Conservation (phyloP, 192 early-diverging fungal genomes). For the Backusella sp. region DNA sequence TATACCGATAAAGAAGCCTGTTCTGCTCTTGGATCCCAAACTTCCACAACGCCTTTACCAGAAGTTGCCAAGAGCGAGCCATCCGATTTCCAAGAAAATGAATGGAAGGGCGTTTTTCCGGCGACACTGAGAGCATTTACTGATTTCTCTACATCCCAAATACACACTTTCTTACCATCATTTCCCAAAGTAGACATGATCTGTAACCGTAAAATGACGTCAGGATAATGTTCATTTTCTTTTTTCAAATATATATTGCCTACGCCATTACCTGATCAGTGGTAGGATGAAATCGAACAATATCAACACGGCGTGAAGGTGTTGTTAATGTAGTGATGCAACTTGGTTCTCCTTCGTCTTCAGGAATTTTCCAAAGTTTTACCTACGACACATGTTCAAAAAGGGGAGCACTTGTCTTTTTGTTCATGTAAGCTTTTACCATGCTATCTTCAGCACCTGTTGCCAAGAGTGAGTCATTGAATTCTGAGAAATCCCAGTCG, state of each 20-base stretch:
- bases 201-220: constrained; percentile 19
- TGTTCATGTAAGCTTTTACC: constrained; percentile 20
- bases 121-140: constrained; percentile 27
- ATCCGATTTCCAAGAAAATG: constrained; percentile 60
- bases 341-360: constrained; percentile 14
- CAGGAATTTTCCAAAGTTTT: constrained; percentile 46
- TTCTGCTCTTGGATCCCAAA: constrained; percentile 60
- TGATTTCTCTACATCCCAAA: constrained; percentile 47
- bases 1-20: constrained; percentile 28
- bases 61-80: constrained; percentile 52
- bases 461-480: constrained; percentile 37
- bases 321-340: constrained; percentile 30
- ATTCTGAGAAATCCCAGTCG: constrained; percentile 50
- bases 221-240: neutral
- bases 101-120: constrained; percentile 35
- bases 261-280: constrained; percentile 38
- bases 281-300: constrained; percentile 49
- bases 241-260: neutral
- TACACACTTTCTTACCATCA: constrained; percentile 41
- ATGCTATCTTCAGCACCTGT: constrained; percentile 48
- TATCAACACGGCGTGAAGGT: constrained; percentile 38
- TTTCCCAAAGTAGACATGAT: constrained; percentile 44
- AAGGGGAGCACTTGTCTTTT: neutral
- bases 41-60: constrained; percentile 55
- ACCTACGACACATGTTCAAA: constrained; percentile 27